Evolutionary conservation across 2,329 filamentous ascomycete genomes (phyloP).

Genomic region (Escovopsis weberi): DNA sequence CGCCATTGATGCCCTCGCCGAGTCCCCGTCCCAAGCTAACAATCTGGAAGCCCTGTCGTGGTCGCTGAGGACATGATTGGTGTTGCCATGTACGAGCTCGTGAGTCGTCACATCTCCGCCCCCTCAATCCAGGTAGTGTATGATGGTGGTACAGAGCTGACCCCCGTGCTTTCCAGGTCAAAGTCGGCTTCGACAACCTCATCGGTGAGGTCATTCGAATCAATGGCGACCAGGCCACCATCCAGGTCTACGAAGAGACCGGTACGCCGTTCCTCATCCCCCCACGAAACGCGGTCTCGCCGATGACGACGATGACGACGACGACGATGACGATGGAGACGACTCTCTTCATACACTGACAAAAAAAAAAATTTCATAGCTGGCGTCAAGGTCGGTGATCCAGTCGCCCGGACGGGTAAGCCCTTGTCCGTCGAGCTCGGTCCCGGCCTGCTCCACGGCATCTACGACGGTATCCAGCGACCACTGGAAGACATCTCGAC

Average conservation of each 20-base stretch:
- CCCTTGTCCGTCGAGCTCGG: slow-evolving; percentile 94
- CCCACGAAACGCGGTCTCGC: not conserved
- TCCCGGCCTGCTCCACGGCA: slow-evolving; percentile 93
- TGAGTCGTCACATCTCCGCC: slow-evolving; percentile 27
- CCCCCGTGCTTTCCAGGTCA: slow-evolving; percentile 42
- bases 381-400: slow-evolving; percentile 90
- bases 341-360: not conserved
- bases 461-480: slow-evolving; percentile 98
- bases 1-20: not conserved
- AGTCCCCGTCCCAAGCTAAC: slow-evolving; percentile 7
- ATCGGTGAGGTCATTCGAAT: slow-evolving; percentile 98
- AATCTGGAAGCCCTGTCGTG: slow-evolving; percentile 59
- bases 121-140: not conserved
- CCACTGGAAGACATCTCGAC: slow-evolving; percentile 76
- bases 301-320: too few species aligned
- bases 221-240: slow-evolving; percentile 85
- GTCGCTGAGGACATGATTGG: slow-evolving; percentile 97
- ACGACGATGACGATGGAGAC: too few species aligned
- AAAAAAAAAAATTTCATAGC: slow-evolving; percentile 39
- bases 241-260: slow-evolving; percentile 99
- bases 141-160: slow-evolving; percentile 2
- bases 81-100: slow-evolving; percentile 99
- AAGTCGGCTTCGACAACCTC: slow-evolving; percentile 80
- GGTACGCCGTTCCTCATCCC: slow-evolving; percentile 36
- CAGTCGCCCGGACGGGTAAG: slow-evolving; percentile 80